Evolutionary conservation across 129 eudicot genomes (phyloP), one percentile per base, ranked within the genome.

Genomic region (Ambrosia artemisiifolia): DNA sequence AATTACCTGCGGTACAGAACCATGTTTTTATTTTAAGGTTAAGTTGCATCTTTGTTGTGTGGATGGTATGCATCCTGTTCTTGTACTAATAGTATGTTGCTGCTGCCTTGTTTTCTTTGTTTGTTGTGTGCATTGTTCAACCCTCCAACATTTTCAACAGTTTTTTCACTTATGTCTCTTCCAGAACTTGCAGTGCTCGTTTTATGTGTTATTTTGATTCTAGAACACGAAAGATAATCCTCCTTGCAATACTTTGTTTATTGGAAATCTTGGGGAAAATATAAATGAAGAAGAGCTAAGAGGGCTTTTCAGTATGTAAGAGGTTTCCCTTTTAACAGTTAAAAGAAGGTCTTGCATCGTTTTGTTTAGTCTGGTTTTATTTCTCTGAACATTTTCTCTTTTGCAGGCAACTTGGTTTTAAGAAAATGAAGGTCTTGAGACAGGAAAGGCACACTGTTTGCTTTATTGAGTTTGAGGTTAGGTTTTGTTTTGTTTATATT

Each of bases 401-500:
- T 18, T 73, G 79, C 94, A 94, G 99, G 61, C 99, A 94, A 81
- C 93, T 89, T 71, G 99, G 97, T 65, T 95, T 78, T 85, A 95
- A 86, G 88, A 94, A 94, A 85, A 88, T 95, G 99, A 95, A 95
- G 86, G 81, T 90, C 43, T 69, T 90, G 75, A 77, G 97, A 68
- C 99, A 95, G 78, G 99, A 95, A 82, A 86, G 99, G 49, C 99
- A 95, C 78, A 90, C 99, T 24, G 99, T 95, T 50, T 95, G 99
- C 84, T 95, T 95, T 78, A 95, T 95, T 75, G 99, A 95, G 77
- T 95, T 95, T 76, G 99, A 95, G 80, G 99, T 90, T 12, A 76
- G 90, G 67, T 65, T 74, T 20, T 65, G n/a, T n/a, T n/a, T n/a
- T n/a, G 28, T 32, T 16, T 28, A 20, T 19, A 33, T 24, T 57